Evolutionary conservation across 495 filamentous ascomycete species (phyloP).

Genomic region (Penicillium roqueforti): DNA sequence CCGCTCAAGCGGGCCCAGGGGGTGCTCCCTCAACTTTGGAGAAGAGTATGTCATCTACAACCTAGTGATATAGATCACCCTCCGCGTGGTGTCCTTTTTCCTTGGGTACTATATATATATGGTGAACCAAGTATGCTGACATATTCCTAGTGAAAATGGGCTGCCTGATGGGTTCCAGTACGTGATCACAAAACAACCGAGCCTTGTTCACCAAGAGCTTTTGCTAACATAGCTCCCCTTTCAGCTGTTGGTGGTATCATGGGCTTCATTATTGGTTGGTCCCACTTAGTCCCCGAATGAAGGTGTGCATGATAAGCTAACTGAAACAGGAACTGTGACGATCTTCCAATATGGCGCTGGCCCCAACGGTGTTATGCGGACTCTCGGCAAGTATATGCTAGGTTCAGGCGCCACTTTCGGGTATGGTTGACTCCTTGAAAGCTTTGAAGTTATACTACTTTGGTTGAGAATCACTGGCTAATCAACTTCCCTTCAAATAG

Average conservation of each 20-base stretch:
- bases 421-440: slow-evolving; percentile 48
- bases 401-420: slow-evolving; percentile 97
- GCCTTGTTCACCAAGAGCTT: slow-evolving; percentile 1
- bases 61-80: not conserved
- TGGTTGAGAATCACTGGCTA: slow-evolving; percentile 13
- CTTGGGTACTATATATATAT: not conserved
- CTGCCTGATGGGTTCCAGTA: slow-evolving; percentile 95
- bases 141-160: slow-evolving; percentile 83
- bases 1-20: slow-evolving; percentile 35
- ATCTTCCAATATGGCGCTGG: slow-evolving; percentile 93
- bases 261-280: slow-evolving; percentile 91
- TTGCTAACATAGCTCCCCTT: slow-evolving; percentile 13
- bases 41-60: slow-evolving; percentile 66
- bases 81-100: not conserved
- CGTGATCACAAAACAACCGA: slow-evolving; percentile 30
- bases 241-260: slow-evolving; percentile 91
- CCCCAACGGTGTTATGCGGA: slow-evolving; percentile 87
- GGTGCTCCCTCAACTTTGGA: slow-evolving; percentile 79
- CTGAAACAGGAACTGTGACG: slow-evolving; percentile 69
- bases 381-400: slow-evolving; percentile 93
- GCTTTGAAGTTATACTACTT: not conserved
- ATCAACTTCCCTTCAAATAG: slow-evolving; percentile 40
- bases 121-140: slow-evolving; percentile 18
- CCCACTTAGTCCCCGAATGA: not conserved
- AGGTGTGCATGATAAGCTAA: slow-evolving; percentile 5